Evolutionary conservation across 2,329 filamentous ascomycete genomes (phyloP).

Genomic region (Aspergillus pseudonomiae): DNA sequence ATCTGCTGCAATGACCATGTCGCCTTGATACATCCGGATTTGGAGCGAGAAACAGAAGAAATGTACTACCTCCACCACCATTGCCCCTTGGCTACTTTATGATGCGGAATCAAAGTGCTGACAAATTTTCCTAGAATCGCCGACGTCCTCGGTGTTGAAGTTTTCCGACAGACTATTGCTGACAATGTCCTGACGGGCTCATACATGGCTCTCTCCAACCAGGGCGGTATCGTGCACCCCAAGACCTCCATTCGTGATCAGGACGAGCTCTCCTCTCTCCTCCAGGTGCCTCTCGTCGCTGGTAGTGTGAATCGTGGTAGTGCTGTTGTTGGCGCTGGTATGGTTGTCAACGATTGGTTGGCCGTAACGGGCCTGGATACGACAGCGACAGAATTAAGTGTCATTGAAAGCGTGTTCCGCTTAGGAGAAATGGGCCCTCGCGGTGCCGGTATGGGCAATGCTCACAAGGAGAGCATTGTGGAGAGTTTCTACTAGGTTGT

Average conservation of each 20-base stretch:
- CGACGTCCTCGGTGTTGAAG: conserved; percentile 73
- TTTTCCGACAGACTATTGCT: conserved; percentile 81
- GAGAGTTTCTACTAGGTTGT: conserved; percentile 86
- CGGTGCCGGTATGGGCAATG: conserved; percentile 58
- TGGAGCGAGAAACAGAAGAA: conserved; percentile 97
- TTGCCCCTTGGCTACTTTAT: not conserved
- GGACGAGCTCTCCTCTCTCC: conserved; percentile 89
- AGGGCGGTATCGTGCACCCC: conserved; percentile 94
- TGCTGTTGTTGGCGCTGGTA: conserved; percentile 92
- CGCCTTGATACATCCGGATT: conserved; percentile 90
- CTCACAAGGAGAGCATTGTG: conserved; percentile 95
- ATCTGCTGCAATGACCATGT: conserved; percentile 97
- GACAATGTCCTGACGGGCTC: conserved; percentile 95
- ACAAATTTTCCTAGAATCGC: conserved; percentile 62
- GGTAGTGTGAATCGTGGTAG: conserved; percentile 91
- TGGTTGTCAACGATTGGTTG: conserved; percentile 98
- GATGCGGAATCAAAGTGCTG: conserved; percentile 3
- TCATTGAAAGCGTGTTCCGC: conserved; percentile 94
- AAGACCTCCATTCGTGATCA: conserved; percentile 98
- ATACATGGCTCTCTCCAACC: conserved; percentile 96
- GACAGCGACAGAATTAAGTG: conserved; percentile 94
- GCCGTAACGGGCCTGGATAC: conserved; percentile 92
- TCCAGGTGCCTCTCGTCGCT: conserved; percentile 94
- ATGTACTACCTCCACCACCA: conserved; percentile 54
- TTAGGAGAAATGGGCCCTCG: conserved; percentile 76